Conservation (phyloP, 164 flowering plant species). For the Santalum album region DNA sequence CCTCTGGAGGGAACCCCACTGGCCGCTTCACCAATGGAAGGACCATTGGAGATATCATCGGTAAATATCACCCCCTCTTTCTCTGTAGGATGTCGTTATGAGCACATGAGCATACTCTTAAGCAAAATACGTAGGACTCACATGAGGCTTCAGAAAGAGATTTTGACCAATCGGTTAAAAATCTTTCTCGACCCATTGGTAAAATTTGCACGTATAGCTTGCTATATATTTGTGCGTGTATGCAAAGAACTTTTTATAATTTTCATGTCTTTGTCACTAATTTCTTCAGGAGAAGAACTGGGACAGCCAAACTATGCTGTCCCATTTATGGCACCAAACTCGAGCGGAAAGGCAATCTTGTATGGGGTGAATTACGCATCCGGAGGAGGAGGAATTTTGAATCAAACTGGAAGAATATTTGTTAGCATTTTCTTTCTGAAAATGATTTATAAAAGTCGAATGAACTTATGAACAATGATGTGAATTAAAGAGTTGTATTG, state of each 20-base stretch:
- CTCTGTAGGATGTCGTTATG: too few species aligned
- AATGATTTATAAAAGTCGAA: too few species aligned
- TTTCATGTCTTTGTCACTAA: not conserved
- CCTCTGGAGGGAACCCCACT: slow-evolving; percentile 74
- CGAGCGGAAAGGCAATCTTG: slow-evolving; percentile 53
- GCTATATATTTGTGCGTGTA: too few species aligned
- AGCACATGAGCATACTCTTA: too few species aligned
- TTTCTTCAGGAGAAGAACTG: slow-evolving; percentile 61
- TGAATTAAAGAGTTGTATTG: too few species aligned
- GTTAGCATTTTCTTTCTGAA: slow-evolving; percentile 23
- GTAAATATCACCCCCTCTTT: slow-evolving; percentile 25
- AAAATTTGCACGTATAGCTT: too few species aligned
- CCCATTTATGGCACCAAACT: slow-evolving; percentile 80
- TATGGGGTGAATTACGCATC: slow-evolving; percentile 92
- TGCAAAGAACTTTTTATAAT: too few species aligned
- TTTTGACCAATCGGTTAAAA: too few species aligned
- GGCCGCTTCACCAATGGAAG: slow-evolving; percentile 90
- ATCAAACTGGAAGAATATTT: slow-evolving; percentile 83
- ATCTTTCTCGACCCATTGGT: too few species aligned
- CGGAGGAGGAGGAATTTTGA: slow-evolving; percentile 92
- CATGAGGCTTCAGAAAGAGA: too few species aligned
- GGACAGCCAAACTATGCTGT: slow-evolving; percentile 58
- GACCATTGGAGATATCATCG: slow-evolving; percentile 89
- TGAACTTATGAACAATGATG: too few species aligned
- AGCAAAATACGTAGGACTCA: too few species aligned